Evolutionary conservation across 345 rosid species (phyloP), one percentile per base, ranked within the genome.

Genomic region (Lumnitzera littorea): DNA sequence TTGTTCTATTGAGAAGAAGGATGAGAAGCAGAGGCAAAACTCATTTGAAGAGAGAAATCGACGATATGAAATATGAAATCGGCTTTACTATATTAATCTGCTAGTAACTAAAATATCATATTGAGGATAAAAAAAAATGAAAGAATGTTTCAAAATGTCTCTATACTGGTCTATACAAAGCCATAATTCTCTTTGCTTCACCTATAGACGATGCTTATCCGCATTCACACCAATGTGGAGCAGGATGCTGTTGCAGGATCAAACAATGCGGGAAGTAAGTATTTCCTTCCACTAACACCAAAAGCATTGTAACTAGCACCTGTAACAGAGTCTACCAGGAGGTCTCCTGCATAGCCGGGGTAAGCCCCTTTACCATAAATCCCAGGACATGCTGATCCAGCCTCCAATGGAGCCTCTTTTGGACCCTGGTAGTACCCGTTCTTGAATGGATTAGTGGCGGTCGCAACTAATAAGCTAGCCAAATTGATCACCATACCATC

Each of bases 401-500:
- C 72, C 56, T 68, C 72, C n/a, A 68, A 56, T 48, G 72, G 72
- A 10, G 66, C 72, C 3, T 43, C 53, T 46, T 46, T 41, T 0
- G 72, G 29, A 36, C 72, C 72, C 57, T 68, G 72, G 62, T 49
- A 68, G 66, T 55, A 68, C 7, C 72, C 72, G 52, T 20, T 62
- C 14, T 56, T 27, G 31, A 68, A 68, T 7, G 72, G 72, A 11
- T 68, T 68, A 24, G 72, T 68, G 14, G 55, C 72, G 8, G 66
- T 52, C n/a, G 61, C 66, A 13, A 62, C 72, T 50, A 68, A 53
- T 10, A 68, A 56, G 24, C 56, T 62, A 7, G 72, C 66, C 17
- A 68, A 57, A 56, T 68, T 68, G 51, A 68, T 68, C 29, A 68
- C 61, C 57, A 68, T 62, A 46, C 72, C 72, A 23, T 68, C 72